A percentile compares a stretch with the other conserved stretches of the same genome.
These are phyloP conservation scores for Tricholoma bakamatsutake DNA, from an alignment of 768 basidiomycete species.

Conservation along the genomic window DNA sequence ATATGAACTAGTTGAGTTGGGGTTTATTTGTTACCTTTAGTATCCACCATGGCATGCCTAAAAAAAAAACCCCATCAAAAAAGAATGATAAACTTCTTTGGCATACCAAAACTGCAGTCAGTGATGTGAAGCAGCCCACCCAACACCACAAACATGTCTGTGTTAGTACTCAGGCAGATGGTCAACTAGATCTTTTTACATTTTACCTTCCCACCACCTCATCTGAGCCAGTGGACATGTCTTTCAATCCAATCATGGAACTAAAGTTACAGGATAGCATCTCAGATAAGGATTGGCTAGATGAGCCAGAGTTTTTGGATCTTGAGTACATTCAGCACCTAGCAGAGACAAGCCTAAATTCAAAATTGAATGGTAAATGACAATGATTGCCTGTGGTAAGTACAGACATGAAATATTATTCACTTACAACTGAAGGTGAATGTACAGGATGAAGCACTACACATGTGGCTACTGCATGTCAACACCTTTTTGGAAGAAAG, in stretches of 20 bases:
- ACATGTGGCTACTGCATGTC: neutral
- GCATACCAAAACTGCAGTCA: neutral
- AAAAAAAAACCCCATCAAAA: neutral
- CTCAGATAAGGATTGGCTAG: neutral
- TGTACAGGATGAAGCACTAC: conserved; percentile 6
- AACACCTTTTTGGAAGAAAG: conserved; percentile 6
- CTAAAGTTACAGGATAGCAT: too few relatives aligned
- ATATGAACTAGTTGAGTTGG: too few relatives aligned
- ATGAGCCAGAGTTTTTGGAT: neutral
- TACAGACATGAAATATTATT: neutral
- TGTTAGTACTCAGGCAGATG: too few relatives aligned
- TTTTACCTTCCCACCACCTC: neutral
- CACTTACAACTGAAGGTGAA: neutral
- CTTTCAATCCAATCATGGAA: neutral
- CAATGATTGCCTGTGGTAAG: neutral
- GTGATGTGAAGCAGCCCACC: neutral
- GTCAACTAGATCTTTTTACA: neutral
- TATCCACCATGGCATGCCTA: neutral
- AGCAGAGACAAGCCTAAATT: neutral
- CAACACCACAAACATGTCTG: too few relatives aligned
- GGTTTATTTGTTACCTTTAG: neutral
- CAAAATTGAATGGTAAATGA: neutral
- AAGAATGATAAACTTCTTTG: neutral
- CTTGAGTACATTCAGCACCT: neutral
- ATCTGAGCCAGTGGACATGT: too few relatives aligned